Conservation (phyloP, 2,329 filamentous ascomycete species). For the Penicillium sp. region DNA sequence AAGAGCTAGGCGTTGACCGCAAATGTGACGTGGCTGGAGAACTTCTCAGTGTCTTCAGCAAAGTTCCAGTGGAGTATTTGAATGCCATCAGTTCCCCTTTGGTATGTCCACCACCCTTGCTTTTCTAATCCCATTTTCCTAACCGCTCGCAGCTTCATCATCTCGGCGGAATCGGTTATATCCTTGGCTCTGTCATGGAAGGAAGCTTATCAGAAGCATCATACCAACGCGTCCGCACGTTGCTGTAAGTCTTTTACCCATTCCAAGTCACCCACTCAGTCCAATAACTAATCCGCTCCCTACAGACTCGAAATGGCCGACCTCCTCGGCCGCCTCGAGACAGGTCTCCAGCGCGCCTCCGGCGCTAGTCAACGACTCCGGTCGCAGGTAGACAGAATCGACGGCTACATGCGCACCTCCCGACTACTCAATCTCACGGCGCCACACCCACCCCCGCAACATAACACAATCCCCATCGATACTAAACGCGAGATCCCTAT, state of each 20-base stretch:
- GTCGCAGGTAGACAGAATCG: constrained; percentile 44
- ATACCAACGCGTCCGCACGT: constrained; percentile 42
- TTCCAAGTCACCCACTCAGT: background rate
- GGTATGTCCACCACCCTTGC: constrained; percentile 10
- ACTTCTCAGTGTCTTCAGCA: constrained; percentile 44
- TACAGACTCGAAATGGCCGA: constrained; percentile 43
- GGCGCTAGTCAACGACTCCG: constrained; percentile 42
- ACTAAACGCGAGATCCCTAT: constrained; percentile 8
- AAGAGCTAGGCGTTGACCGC: constrained; percentile 39
- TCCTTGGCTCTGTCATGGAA: constrained; percentile 50
- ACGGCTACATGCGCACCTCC: constrained; percentile 41
- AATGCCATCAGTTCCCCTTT: constrained; percentile 50
- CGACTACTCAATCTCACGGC: constrained; percentile 15
- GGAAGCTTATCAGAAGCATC: constrained; percentile 42
- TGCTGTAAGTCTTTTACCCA: constrained; percentile 31
- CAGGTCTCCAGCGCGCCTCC: constrained; percentile 39
- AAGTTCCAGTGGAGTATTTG: constrained; percentile 46
- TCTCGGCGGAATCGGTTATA: constrained; percentile 49
- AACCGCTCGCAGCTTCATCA: constrained; percentile 40
- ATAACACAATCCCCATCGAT: constrained; percentile 2
- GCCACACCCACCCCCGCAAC: constrained; percentile 6
- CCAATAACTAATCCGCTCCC: background rate
- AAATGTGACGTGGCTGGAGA: constrained; percentile 49
- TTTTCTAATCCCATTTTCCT: background rate
- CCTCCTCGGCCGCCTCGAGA: constrained; percentile 46